Evolutionary conservation across 2,329 filamentous ascomycete species (phyloP).

Genomic region (Talaromyces sp.): DNA sequence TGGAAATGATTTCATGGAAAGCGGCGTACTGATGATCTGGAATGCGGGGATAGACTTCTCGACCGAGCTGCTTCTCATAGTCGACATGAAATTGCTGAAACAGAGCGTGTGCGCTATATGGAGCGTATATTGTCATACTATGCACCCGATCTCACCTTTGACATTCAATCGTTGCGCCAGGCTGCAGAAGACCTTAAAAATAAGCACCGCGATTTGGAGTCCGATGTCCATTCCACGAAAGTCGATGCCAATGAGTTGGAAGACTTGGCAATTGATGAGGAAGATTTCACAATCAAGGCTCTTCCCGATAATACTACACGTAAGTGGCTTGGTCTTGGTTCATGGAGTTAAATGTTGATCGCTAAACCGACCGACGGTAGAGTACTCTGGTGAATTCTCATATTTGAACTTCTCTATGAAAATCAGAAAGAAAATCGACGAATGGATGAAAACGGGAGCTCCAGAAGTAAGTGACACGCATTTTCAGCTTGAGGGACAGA

Average conservation of each 20-base stretch:
- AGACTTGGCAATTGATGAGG: constrained; percentile 46
- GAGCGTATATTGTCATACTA: constrained; percentile 54
- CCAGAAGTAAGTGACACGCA: constrained; percentile 33
- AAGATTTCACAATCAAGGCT: constrained; percentile 45
- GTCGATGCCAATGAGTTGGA: constrained; percentile 41
- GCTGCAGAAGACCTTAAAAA: constrained; percentile 49
- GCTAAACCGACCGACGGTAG: constrained; percentile 20
- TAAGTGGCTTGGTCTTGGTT: constrained; percentile 20
- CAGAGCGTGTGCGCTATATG: constrained; percentile 46
- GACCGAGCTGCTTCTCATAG: constrained; percentile 34
- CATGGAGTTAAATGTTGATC: not conserved
- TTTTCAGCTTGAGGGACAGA: not conserved
- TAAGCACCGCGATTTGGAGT: constrained; percentile 36
- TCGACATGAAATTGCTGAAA: constrained; percentile 39
- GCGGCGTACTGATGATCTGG: constrained; percentile 8
- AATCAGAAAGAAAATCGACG: constrained; percentile 46
- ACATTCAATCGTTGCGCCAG: constrained; percentile 46
- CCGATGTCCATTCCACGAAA: constrained; percentile 33
- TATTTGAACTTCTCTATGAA: constrained; percentile 50
- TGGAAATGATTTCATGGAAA: not conserved
- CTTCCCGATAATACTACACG: constrained; percentile 44
- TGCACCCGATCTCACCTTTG: constrained; percentile 48
- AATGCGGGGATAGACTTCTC: constrained; percentile 23
- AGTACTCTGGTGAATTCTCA: constrained; percentile 51
- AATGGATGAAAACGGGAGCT: constrained; percentile 44